phyloP scores from a whole-genome alignment of 768 basidiomycete species.

The Suillus luteus region DNA sequence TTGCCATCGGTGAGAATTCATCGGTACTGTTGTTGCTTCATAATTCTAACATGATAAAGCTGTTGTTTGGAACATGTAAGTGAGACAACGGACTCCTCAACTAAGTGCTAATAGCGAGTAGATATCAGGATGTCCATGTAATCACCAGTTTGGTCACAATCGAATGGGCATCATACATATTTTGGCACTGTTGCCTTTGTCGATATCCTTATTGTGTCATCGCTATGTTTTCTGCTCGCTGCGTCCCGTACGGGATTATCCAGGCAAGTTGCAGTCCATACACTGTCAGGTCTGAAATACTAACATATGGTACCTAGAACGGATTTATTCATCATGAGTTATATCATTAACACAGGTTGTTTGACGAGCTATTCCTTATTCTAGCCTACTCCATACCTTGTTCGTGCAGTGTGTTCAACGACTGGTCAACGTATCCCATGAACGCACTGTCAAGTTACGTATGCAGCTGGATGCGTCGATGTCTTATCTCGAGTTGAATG shows the following conservation, averaged over 20 bases:
- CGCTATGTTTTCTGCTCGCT: constrained; percentile 3
- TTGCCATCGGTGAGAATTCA: neutral
- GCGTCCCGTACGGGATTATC: constrained; percentile 1
- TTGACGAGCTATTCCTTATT: constrained; percentile 8
- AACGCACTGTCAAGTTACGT: neutral
- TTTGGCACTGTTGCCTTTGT: neutral
- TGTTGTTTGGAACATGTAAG: constrained; percentile 4
- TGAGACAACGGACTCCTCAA: neutral
- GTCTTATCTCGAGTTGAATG: neutral
- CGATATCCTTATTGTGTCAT: neutral
- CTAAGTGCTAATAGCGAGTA: neutral
- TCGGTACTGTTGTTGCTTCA: neutral
- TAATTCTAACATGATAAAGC: neutral
- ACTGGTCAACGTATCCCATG: neutral
- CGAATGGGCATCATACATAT: neutral
- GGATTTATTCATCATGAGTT: neutral
- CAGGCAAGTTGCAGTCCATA: neutral
- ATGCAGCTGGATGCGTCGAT: neutral
- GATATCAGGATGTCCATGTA: neutral
- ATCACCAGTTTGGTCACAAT: neutral
- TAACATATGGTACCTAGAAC: neutral
- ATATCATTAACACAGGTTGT: constrained; percentile 1
- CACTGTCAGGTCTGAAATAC: neutral
- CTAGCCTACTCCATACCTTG: neutral
- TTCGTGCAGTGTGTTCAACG: neutral